Evolutionary conservation across 306 rosid genomes (phyloP), one percentile per base, ranked within the genome.

Genomic region (Astragalus membranaceus): DNA sequence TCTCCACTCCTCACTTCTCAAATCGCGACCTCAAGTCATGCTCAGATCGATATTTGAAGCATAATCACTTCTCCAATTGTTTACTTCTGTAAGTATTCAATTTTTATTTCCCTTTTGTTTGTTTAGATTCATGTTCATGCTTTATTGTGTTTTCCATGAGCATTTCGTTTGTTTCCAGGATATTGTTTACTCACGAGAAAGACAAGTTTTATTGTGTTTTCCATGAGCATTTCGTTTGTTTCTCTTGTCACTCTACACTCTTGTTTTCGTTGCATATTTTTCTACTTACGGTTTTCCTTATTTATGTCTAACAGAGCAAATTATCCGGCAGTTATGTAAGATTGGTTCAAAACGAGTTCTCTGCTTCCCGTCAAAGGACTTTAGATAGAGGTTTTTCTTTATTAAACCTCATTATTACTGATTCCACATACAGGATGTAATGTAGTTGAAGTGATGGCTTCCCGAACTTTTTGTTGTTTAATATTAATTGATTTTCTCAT

Each of bases 301-400:
- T 51, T 20, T 63, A 71, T 64, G 72, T 32, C 23, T 73, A 2
- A 43, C 67, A 88, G 93, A 81, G 86, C 70, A 70, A 65, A 20
- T 15, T 80, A 59, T 70, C 88, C 0, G 88, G 88, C 46, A 53
- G 41, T 51, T 64, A 6, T 66, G 77, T 85, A 35, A 68, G 17
- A 72, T 49, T 83, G 15, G 69, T 79, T 59, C 83, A 58, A 73
- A 78, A 77, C 43, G 82, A 70, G 26, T 65, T 67, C 49, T 74
- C 88, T 44, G 77, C 75, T 4, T 79, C 90, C 52, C 83, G 83
- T 76, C 64, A 73, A 72, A 79, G 90, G 78, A 81, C 86, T 30
- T 64, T 85, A 51, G 78, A 79, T 4, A 85, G 69, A 46, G 90
- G 90, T 85, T 71, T 43, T 7, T 57, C 55, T 65, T 23, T 59